A percentile compares a stretch with the other conserved stretches of the same genome.
Conservation (phyloP, 345 rosid species). For the Linum usitatissimum region DNA sequence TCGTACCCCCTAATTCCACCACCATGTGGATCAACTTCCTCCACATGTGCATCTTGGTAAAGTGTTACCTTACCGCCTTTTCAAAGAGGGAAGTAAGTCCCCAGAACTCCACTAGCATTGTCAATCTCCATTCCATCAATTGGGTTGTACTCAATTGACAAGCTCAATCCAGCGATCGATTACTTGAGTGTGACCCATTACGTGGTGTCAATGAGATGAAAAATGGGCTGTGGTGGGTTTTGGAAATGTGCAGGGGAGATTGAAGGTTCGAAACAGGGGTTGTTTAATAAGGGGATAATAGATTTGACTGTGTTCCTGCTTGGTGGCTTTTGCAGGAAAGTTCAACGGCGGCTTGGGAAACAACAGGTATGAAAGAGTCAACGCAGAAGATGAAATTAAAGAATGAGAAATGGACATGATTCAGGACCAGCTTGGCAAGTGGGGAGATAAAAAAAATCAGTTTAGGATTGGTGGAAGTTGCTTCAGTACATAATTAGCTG, state of each 20-base stretch:
- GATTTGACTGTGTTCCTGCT: too few species aligned
- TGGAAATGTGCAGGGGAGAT: background rate
- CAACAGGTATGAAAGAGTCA: too few species aligned
- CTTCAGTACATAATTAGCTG: too few species aligned
- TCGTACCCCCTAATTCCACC: constrained; percentile 26
- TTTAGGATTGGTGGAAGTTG: too few species aligned
- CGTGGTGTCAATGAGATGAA: background rate
- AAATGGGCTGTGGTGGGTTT: background rate
- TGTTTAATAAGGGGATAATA: too few species aligned
- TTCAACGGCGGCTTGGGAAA: too few species aligned
- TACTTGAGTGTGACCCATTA: background rate
- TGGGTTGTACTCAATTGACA: constrained; percentile 62
- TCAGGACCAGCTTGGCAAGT: too few species aligned
- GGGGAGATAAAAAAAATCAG: too few species aligned
- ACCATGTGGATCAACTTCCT: constrained; percentile 40
- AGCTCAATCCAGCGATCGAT: constrained; percentile 39
- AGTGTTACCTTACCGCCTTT: constrained; percentile 71
- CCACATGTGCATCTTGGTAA: constrained; percentile 89
- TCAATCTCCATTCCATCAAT: constrained; percentile 37
- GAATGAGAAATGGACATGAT: too few species aligned
- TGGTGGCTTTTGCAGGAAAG: too few species aligned
- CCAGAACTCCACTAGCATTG: constrained; percentile 52
- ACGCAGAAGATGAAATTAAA: too few species aligned
- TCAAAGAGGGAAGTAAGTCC: constrained; percentile 79
- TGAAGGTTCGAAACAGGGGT: too few species aligned